phyloP scores from a whole-genome alignment of 768 basidiomycete genomes.

The Rossbeevera mucosa region DNA sequence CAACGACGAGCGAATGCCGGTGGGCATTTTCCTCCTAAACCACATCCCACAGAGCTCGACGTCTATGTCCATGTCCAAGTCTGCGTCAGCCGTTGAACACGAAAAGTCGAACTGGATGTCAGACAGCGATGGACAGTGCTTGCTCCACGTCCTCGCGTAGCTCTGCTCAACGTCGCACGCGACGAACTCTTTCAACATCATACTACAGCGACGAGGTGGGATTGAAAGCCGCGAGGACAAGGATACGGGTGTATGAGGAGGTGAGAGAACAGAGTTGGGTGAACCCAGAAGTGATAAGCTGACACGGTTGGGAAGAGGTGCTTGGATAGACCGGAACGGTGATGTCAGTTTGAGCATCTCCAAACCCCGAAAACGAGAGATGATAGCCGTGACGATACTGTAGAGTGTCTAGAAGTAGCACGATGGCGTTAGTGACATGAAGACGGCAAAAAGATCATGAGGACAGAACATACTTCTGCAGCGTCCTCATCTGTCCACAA shows the following conservation, averaged over 20 bases:
- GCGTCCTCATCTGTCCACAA: slow-evolving; percentile 26
- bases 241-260: neutral
- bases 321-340: slow-evolving; percentile 27
- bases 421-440: neutral
- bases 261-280: slow-evolving; percentile 7
- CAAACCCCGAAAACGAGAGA: slow-evolving; percentile 29
- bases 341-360: slow-evolving; percentile 29
- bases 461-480: slow-evolving; percentile 20
- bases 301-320: slow-evolving; percentile 10
- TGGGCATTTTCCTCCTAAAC: slow-evolving; percentile 23
- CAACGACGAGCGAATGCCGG: neutral
- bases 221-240: neutral
- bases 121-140: slow-evolving; percentile 21
- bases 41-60: slow-evolving; percentile 30
- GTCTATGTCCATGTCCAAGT: slow-evolving; percentile 29
- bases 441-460: neutral
- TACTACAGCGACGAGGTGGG: neutral
- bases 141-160: slow-evolving; percentile 30
- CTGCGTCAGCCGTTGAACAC: slow-evolving; percentile 20
- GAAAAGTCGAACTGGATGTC: slow-evolving; percentile 32
- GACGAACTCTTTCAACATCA: slow-evolving; percentile 25
- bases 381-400: slow-evolving; percentile 27
- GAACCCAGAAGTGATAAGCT: slow-evolving; percentile 1
- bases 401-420: slow-evolving; percentile 21
- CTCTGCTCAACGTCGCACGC: slow-evolving; percentile 22